These are phyloP conservation scores for Cladosporium sp. DNA, from an alignment of 2,329 filamentous ascomycete species.

Conservation along the genomic window DNA sequence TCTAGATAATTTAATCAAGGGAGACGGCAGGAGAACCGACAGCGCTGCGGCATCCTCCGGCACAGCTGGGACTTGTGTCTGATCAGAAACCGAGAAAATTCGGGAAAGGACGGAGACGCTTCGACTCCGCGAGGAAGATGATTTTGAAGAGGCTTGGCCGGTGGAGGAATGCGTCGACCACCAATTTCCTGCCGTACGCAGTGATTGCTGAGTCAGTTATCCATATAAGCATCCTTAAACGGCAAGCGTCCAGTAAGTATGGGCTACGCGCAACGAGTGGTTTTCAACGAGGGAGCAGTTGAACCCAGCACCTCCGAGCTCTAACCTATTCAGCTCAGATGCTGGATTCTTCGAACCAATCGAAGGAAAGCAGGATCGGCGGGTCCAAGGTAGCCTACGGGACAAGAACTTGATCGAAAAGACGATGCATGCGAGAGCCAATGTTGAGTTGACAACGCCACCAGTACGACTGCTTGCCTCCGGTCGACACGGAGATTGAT, in stretches of 20 bases:
- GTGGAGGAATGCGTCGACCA: neutral
- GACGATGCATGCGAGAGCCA: neutral
- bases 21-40: neutral
- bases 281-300: too few relatives aligned
- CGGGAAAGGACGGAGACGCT: neutral
- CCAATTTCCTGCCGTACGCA: neutral
- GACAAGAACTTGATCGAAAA: neutral
- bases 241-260: too few relatives aligned
- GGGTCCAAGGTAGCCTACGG: neutral
- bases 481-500: neutral
- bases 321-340: too few relatives aligned
- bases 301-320: too few relatives aligned
- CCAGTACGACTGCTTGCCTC: neutral
- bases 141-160: neutral
- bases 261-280: too few relatives aligned
- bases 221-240: too few relatives aligned
- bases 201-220: neutral
- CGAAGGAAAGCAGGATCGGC: neutral
- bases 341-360: neutral
- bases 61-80: neutral
- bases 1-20: neutral
- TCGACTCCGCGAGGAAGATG: neutral
- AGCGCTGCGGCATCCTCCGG: neutral
- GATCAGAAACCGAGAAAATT: neutral
- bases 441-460: neutral